phyloP scores from a whole-genome alignment of 2,329 filamentous ascomycete genomes.

The Lomentospora prolificans region DNA sequence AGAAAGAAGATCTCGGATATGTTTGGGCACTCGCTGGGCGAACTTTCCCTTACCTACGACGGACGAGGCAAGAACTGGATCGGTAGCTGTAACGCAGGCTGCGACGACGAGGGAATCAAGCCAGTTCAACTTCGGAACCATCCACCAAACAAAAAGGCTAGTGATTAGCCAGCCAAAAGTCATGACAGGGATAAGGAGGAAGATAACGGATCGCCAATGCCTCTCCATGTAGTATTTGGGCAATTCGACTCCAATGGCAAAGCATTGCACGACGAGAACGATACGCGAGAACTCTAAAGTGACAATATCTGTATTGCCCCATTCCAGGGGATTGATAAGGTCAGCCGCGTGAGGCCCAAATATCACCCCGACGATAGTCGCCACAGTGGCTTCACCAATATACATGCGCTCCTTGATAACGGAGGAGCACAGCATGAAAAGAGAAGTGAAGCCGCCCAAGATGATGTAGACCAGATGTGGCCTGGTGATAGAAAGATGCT shows the following conservation, averaged over 20 bases:
- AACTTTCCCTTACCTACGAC: slow-evolving; percentile 99
- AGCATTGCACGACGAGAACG: slow-evolving; percentile 85
- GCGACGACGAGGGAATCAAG: slow-evolving; percentile 79
- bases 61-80: slow-evolving; percentile 92
- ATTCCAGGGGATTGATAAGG: slow-evolving; percentile 63
- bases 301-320: slow-evolving; percentile 78
- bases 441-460: slow-evolving; percentile 88
- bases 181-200: slow-evolving; percentile 92
- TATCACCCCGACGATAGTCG: slow-evolving; percentile 77
- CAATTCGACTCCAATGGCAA: slow-evolving; percentile 83
- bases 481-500: slow-evolving; percentile 76
- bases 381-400: slow-evolving; percentile 95
- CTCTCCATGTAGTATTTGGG: slow-evolving; percentile 95
- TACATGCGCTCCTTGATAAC: slow-evolving; percentile 98
- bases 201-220: slow-evolving; percentile 87
- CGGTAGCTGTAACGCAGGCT: slow-evolving; percentile 93
- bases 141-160: slow-evolving; percentile 90
- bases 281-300: slow-evolving; percentile 85
- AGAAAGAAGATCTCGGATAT: slow-evolving; percentile 88
- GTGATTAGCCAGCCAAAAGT: slow-evolving; percentile 90
- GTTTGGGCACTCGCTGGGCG: slow-evolving; percentile 92
- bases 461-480: slow-evolving; percentile 98
- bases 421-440: slow-evolving; percentile 98
- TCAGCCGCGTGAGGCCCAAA: slow-evolving; percentile 79
- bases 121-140: slow-evolving; percentile 72